phyloP scores from a whole-genome alignment of 116 monocot species.

The Phalaenopsis hybrid region DNA sequence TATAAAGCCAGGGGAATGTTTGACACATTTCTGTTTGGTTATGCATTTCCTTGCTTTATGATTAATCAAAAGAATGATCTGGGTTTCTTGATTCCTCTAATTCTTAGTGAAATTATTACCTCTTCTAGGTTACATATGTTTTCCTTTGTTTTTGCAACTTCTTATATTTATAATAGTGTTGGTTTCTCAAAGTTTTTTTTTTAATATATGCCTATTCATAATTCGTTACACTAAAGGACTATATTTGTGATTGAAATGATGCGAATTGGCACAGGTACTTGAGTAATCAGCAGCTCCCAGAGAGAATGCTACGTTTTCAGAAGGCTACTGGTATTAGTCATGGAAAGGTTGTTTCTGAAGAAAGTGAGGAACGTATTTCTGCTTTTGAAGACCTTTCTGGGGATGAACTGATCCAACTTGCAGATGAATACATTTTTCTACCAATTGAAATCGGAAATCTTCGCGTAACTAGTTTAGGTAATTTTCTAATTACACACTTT shows the following conservation, averaged over 20 bases:
- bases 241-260: not conserved
- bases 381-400: conserved; percentile 35
- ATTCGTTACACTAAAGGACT: not conserved
- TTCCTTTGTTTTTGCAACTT: not conserved
- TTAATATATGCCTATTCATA: not conserved
- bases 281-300: conserved; percentile 78
- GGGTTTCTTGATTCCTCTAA: not conserved
- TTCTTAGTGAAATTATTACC: not conserved
- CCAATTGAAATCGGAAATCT: conserved; percentile 77
- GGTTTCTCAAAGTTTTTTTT: not conserved
- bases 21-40: not conserved
- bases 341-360: conserved; percentile 17
- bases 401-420: conserved; percentile 17
- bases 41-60: not conserved
- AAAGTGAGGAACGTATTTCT: conserved; percentile 19
- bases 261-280: conserved; percentile 60
- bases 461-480: conserved; percentile 71
- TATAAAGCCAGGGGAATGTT: too few species aligned
- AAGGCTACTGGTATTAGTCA: conserved; percentile 27
- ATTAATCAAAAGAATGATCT: not conserved
- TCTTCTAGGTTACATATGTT: not conserved
- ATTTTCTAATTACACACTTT: conserved; percentile 5
- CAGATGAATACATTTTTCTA: conserved; percentile 23
- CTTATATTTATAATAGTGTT: not conserved
- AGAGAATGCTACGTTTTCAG: conserved; percentile 62